Evolutionary conservation across 345 rosid genomes (phyloP).

Genomic region (Euphorbia pulcherrima): DNA sequence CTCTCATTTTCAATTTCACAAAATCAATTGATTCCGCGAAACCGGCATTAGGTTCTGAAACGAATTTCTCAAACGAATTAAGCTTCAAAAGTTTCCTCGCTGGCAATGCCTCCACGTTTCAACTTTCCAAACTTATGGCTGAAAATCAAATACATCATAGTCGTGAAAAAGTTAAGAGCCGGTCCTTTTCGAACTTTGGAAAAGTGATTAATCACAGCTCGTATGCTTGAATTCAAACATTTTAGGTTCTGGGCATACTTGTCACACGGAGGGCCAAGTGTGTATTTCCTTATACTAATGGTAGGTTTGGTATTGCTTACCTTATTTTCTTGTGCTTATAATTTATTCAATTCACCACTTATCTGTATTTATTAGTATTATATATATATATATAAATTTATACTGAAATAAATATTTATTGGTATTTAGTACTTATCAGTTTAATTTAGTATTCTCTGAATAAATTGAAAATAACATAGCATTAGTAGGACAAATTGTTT

Average conservation of each 20-base stretch:
- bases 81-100: neutral
- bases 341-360: too few species aligned
- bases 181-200: neutral
- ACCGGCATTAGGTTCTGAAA: neutral
- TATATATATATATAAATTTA: too few species aligned
- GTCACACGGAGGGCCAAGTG: neutral
- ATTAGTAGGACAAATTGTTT: too few species aligned
- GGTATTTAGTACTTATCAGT: too few species aligned
- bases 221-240: neutral
- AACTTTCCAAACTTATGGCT: conserved; percentile 3
- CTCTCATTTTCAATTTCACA: neutral
- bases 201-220: neutral
- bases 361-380: too few species aligned
- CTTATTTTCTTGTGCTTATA: too few species aligned
- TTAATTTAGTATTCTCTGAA: too few species aligned
- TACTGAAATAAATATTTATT: too few species aligned
- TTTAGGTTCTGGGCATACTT: neutral
- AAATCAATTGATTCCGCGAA: neutral
- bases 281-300: too few species aligned
- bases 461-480: too few species aligned
- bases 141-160: neutral
- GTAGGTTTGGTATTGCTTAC: too few species aligned
- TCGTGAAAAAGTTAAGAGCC: neutral
- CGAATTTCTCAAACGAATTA: neutral
- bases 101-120: conserved; percentile 4